Evolutionary conservation across 495 filamentous ascomycete genomes (phyloP), one percentile per base, ranked within the genome.

Genomic region (Aspergillus kassunensis): DNA sequence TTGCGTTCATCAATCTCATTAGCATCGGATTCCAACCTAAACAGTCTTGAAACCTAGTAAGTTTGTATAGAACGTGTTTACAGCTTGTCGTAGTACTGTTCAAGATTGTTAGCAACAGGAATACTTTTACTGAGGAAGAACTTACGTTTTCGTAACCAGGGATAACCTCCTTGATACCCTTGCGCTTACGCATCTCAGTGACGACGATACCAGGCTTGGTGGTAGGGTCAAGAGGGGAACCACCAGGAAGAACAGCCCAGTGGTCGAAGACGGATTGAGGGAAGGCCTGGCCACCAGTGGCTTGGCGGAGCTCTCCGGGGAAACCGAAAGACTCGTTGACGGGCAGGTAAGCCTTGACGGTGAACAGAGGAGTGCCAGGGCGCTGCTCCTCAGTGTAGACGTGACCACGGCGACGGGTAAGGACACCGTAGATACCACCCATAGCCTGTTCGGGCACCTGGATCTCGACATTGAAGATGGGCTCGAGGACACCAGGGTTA

Each of bases 321-420:
- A 98, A 98, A 76, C 93, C 95, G 84, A 99, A 99, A 11, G 93
- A 99, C 83, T 99, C 93, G 81, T 95, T 92, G 84, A 97, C 90
- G 71, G 93, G 93, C 51, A 99, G 80, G 80, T 97, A 99, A 56
- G 93, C 91, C 86, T 97, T 97, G 82, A 99, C 87, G 75, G 86
- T 97, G 88, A 97, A 97, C 43, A 99, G 88, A 76, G 95, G 95
- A 70, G 95, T 99, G 70, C 93, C 93, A 56, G 91, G 88, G 61
- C 93, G 90, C 81, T 99, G 93, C 80, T 93, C 89, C 80, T 99
- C 93, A 62, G 80, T 77, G 85, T 97, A 97, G 76, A 99, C 93
- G 85, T 97, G 92, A 81, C 93, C 93, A 85, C 93, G 83, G 66
- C 92, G 80, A 68, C 93, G 89, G 77, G 95, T 97, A 59, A 99